Percentiles rank a stretch among this genome's conserved stretches.
Conservation (phyloP, 441 rosid species). For the Omphalea diandra region DNA sequence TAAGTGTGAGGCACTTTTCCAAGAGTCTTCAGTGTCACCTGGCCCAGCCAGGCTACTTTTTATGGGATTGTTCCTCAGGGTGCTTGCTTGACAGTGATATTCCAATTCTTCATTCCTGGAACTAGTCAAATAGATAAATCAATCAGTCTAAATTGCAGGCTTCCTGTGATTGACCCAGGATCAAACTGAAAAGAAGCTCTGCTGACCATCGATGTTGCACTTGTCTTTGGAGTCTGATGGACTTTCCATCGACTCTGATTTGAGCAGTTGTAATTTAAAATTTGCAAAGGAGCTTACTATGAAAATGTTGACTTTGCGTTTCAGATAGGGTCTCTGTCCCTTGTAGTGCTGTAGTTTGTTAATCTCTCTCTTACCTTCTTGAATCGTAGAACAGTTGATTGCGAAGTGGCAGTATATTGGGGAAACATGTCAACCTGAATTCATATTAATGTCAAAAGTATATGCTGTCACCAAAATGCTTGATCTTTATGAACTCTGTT, state of each 20-base stretch:
- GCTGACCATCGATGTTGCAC: background rate
- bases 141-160: constrained; percentile 85
- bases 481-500: background rate
- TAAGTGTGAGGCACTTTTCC: constrained; percentile 70
- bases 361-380: background rate
- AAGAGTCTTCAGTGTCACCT: constrained; percentile 87
- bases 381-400: background rate
- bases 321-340: background rate
- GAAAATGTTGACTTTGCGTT: background rate
- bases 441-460: background rate
- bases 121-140: constrained; percentile 78
- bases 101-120: constrained; percentile 90
- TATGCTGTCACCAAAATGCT: background rate
- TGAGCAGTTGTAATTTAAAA: background rate
- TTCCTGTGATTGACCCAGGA: constrained; percentile 82
- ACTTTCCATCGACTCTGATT: background rate
- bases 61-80: constrained; percentile 79
- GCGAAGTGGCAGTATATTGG: background rate
- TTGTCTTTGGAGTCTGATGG: background rate
- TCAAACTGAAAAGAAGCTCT: constrained; percentile 35
- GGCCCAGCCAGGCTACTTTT: constrained; percentile 81
- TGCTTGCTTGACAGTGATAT: constrained; percentile 78
- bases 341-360: background rate
- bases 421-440: background rate
- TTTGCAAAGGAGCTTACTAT: background rate